A percentile compares a stretch with the other conserved stretches of the same genome.
Evolutionary conservation across 2,329 filamentous ascomycete genomes (phyloP).

Genomic region (Penicillium sp.): DNA sequence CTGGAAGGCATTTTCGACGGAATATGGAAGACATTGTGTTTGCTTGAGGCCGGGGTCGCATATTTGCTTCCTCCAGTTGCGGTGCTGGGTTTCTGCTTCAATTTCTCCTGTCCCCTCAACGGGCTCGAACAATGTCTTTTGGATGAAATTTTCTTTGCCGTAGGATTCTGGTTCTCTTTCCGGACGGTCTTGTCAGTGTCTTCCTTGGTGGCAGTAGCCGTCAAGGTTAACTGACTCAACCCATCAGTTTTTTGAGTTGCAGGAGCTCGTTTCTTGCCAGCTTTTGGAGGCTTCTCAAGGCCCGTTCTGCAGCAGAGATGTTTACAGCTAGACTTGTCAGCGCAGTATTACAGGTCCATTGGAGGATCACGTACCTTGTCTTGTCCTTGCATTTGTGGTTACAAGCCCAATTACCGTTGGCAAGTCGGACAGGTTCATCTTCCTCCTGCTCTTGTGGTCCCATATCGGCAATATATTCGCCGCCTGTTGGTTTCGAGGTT

Average conservation of each 20-base stretch:
- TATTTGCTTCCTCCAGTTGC: neutral
- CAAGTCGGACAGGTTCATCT: constrained; percentile 53
- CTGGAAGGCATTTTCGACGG: constrained; percentile 25
- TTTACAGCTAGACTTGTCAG: constrained; percentile 55
- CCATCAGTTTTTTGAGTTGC: constrained; percentile 22
- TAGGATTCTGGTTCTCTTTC: neutral
- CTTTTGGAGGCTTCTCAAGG: constrained; percentile 61
- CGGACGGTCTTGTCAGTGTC: constrained; percentile 16
- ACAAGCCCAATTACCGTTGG: constrained; percentile 73
- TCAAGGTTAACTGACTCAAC: constrained; percentile 30
- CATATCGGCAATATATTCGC: constrained; percentile 9
- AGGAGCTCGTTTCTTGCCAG: constrained; percentile 27
- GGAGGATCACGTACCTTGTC: constrained; percentile 32
- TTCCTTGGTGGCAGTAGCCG: constrained; percentile 27
- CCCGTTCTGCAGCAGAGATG: constrained; percentile 74
- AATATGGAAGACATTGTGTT: neutral
- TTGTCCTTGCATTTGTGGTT: constrained; percentile 69
- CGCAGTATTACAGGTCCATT: constrained; percentile 4
- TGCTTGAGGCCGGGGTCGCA: neutral
- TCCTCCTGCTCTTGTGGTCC: constrained; percentile 11
- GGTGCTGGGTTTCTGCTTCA: neutral
- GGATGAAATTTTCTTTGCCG: neutral
- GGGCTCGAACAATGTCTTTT: neutral
- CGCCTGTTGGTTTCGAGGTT: neutral
- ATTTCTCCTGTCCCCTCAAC: neutral